A percentile compares a stretch with the other conserved stretches of the same genome.
These are phyloP conservation scores for Dipodascopsis uninucleata DNA, from an alignment of 805 yeast species.

Conservation along the genomic window DNA sequence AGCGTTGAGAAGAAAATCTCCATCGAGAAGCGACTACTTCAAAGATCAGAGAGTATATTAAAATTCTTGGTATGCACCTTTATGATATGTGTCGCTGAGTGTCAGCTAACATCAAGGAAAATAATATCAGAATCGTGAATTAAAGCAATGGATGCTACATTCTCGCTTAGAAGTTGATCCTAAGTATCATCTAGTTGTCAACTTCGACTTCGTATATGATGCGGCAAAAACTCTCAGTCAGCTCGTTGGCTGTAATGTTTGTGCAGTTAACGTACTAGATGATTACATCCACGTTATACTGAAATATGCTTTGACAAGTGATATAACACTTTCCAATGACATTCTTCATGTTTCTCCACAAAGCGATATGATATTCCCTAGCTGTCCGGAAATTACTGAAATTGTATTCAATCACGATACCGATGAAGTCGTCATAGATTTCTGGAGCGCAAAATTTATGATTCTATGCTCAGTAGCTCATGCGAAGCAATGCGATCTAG, in stretches of 20 bases:
- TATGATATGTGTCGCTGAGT: too few species aligned
- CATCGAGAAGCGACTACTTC: neutral
- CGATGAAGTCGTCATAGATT: neutral
- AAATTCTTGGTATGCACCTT: constrained; percentile 3
- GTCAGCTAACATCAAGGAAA: neutral
- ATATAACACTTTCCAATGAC: neutral
- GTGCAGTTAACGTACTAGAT: neutral
- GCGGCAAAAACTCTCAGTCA: constrained; percentile 9
- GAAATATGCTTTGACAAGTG: neutral
- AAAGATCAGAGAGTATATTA: neutral
- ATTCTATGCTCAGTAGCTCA: constrained; percentile 9
- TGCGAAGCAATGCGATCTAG: neutral
- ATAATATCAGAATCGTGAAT: neutral
- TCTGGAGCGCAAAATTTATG: constrained; percentile 11
- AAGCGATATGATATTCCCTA: neutral
- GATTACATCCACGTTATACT: neutral
- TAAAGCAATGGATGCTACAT: neutral
- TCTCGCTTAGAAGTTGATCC: neutral
- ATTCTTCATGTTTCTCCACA: neutral
- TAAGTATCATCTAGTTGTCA: neutral
- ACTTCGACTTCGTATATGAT: constrained; percentile 15
- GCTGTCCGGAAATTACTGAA: neutral
- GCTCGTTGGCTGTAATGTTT: neutral
- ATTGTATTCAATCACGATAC: neutral
- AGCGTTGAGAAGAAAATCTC: neutral